These are phyloP conservation scores for Kurtzmaniella quercitrusa DNA, from an alignment of 1,139 yeast genomes.

Conservation along the genomic window DNA sequence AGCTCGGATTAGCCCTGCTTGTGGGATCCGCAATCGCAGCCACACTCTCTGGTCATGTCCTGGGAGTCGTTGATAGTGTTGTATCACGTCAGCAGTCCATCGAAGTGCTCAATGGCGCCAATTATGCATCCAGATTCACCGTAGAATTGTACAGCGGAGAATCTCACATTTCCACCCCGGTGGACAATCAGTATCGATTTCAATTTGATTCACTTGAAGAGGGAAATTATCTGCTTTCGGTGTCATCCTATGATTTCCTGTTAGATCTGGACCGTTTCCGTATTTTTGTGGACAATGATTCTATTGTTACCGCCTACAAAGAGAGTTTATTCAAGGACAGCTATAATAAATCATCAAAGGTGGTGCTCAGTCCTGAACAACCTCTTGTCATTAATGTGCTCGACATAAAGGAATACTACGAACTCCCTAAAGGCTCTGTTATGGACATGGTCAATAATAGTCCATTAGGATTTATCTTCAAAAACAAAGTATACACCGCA, in stretches of 20 bases:
- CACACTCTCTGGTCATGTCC: background rate
- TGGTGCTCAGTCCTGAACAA: conserved; percentile 12
- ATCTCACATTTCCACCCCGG: conserved; percentile 11
- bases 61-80: background rate
- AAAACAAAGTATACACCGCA: conserved; percentile 32
- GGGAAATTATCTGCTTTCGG: conserved; percentile 34
- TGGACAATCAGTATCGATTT: conserved; percentile 26
- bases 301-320: conserved; percentile 18
- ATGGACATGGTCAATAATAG: conserved; percentile 33
- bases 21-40: background rate
- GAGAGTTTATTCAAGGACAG: conserved; percentile 17
- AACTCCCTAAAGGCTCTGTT: conserved; percentile 29
- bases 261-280: conserved; percentile 24
- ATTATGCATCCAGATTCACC: conserved; percentile 32
- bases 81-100: background rate
- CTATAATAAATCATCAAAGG: conserved; percentile 16
- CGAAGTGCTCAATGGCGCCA: conserved; percentile 30
- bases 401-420: conserved; percentile 32
- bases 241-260: conserved; percentile 36
- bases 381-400: conserved; percentile 23
- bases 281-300: conserved; percentile 16
- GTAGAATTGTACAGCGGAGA: conserved; percentile 20
- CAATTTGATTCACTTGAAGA: conserved; percentile 18
- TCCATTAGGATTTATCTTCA: conserved; percentile 44
- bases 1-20: background rate